Conservation (phyloP, 495 filamentous ascomycete species). For the Haplographium delicatum region DNA sequence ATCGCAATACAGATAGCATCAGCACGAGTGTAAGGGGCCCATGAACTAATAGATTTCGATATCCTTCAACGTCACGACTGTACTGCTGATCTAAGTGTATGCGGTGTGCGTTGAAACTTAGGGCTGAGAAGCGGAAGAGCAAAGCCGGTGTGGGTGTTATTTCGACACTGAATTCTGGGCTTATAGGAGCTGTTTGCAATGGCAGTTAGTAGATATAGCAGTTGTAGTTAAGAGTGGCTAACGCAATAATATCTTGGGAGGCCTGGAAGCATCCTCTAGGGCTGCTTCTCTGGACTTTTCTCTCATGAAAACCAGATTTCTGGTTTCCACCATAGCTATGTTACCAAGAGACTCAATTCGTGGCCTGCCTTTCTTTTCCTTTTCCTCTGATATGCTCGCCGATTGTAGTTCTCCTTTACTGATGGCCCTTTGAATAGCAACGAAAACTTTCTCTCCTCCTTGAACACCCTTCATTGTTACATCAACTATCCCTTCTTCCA, state of each 20-base stretch:
- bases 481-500: conserved; percentile 54
- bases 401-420: background rate
- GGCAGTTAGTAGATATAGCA: conserved; percentile 1
- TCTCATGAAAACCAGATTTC: conserved; percentile 54
- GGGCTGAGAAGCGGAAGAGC: conserved; percentile 78
- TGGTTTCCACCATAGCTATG: background rate
- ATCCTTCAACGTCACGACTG: conserved; percentile 64
- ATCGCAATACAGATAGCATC: conserved; percentile 59
- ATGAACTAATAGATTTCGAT: conserved; percentile 72
- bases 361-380: background rate
- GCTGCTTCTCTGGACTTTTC: conserved; percentile 20
- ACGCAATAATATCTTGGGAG: no score
- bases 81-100: conserved; percentile 80
- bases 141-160: conserved; percentile 20
- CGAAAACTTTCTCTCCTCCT: conserved; percentile 47
- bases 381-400: background rate
- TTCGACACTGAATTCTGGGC: conserved; percentile 13
- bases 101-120: conserved; percentile 80
- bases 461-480: conserved; percentile 44
- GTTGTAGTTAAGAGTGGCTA: background rate
- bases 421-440: conserved; percentile 11
- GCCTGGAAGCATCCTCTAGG: no score
- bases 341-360: background rate
- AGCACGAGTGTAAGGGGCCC: conserved; percentile 77
- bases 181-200: conserved; percentile 1